These are phyloP conservation scores for Cyanophora paradoxa DNA, from an alignment of 78 protist species.

Conservation along the genomic window DNA sequence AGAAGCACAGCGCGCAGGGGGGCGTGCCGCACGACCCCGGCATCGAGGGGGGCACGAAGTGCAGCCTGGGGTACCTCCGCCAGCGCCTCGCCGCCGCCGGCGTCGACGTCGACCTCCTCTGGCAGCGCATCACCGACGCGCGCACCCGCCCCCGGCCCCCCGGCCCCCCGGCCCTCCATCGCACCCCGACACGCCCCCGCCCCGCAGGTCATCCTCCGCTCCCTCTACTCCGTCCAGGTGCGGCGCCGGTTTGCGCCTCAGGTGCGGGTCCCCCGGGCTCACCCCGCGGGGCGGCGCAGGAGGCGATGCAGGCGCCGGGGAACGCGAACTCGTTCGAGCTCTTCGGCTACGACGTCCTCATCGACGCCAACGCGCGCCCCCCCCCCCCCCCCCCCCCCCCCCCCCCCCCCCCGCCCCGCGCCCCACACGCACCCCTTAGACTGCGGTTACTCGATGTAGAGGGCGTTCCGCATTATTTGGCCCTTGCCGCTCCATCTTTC, in stretches of 20 bases:
- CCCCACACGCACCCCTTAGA: no score
- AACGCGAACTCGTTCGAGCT: constrained; percentile 16
- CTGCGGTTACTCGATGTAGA: no score
- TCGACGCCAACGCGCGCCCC: constrained; percentile 38
- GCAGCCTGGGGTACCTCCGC: background rate
- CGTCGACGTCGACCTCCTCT: background rate
- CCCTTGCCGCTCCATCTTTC: no score
- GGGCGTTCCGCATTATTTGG: no score
- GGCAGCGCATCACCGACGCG: background rate
- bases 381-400: no score
- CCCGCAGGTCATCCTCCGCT: no score
- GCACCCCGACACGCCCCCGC: no score
- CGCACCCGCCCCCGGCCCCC: no score
- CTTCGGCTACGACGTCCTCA: constrained; percentile 38
- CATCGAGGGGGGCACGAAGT: background rate
- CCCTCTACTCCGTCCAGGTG: background rate
- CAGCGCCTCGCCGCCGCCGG: background rate
- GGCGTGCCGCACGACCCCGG: background rate
- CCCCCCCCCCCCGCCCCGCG: no score
- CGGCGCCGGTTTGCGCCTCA: no score
- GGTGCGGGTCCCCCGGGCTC: no score
- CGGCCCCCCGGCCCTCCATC: no score
- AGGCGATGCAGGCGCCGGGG: background rate
- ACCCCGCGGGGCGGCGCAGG: background rate
- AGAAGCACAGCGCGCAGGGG: background rate